Base-by-base conservation (phyloP, 2,329 filamentous ascomycete species). In the Alternaria triticina region DNA sequence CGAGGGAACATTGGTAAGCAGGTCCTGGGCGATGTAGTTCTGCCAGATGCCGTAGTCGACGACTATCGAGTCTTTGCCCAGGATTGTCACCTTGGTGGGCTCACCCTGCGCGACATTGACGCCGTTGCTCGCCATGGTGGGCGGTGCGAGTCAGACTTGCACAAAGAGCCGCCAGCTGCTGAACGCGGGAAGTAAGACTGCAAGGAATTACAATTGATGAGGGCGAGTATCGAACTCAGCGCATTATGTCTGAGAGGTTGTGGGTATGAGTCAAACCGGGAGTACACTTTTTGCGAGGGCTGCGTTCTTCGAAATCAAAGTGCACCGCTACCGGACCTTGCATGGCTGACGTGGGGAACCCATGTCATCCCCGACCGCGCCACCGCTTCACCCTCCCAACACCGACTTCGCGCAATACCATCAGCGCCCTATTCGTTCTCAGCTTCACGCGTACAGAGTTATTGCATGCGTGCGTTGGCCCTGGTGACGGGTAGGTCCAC, bases 41-140 rank as follows among this genome's bases (percentile, higher is more conserved):
- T 90, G 88, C 93, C 94, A 97, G 59, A 99, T 88, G 69, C 91
- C 93, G 79, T 97, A 93, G 78, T 97, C 93, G 75, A 97, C 90
- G 68, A 97, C 86, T 72, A 99, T 98, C 75, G 91, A 91, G 72
- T 97, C 93, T 75, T 92, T 91, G 70, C 94, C 94, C 62, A 99
- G 85, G 71, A 99, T 96, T 36, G 88, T 86, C 76, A 98, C 93
- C 77, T 85, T 88, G 55, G 86, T 87, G 60, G 87, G 86, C 69
- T 74, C 67, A 25, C 66, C 57, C n/a, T 69, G 54, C 45, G 66
- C 67, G 57, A 70, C 71, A 68, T 72, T 71, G 46, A 68, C 66
- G 59, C 71, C 69, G 70, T 74, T 74, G 68, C 67, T 67, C 50
- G 77, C 71, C 77, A 79, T 80, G 63, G 57, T 66, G 64, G 64